These are phyloP conservation scores for Curvularia verruculosa DNA, from an alignment of 2,329 filamentous ascomycete species.

Conservation along the genomic window DNA sequence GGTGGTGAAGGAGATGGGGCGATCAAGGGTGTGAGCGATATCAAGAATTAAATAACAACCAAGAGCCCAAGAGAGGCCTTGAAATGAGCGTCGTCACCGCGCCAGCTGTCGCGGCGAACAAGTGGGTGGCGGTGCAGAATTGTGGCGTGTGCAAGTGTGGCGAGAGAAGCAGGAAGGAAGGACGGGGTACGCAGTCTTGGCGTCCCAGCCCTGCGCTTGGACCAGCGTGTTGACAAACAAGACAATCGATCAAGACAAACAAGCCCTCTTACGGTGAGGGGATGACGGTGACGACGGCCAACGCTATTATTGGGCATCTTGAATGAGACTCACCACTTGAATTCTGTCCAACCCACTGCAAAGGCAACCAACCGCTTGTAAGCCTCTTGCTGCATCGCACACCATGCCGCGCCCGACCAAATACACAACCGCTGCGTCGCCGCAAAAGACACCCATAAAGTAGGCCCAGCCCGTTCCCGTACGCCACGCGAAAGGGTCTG, in stretches of 20 bases:
- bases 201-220: neutral
- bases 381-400: neutral
- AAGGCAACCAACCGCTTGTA: slow-evolving; percentile 9
- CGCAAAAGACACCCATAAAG: slow-evolving; percentile 53
- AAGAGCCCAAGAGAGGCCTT: neutral
- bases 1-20: neutral
- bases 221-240: slow-evolving; percentile 34
- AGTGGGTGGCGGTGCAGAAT: neutral
- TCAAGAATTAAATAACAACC: too few relatives aligned
- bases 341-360: slow-evolving; percentile 1
- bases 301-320: neutral
- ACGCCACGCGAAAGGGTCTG: neutral
- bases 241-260: neutral
- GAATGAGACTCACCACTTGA: neutral
- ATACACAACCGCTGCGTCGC: slow-evolving; percentile 53
- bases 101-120: neutral
- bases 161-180: neutral
- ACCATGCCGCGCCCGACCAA: slow-evolving; percentile 63
- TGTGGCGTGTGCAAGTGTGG: neutral
- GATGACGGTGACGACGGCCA: neutral
- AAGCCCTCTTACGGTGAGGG: slow-evolving; percentile 7
- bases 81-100: neutral
- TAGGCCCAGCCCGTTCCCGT: slow-evolving; percentile 10
- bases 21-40: neutral
- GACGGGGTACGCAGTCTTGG: too few relatives aligned